phyloP scores from a whole-genome alignment of 2,329 filamentous ascomycete genomes.

The Blastomyces silverae region DNA sequence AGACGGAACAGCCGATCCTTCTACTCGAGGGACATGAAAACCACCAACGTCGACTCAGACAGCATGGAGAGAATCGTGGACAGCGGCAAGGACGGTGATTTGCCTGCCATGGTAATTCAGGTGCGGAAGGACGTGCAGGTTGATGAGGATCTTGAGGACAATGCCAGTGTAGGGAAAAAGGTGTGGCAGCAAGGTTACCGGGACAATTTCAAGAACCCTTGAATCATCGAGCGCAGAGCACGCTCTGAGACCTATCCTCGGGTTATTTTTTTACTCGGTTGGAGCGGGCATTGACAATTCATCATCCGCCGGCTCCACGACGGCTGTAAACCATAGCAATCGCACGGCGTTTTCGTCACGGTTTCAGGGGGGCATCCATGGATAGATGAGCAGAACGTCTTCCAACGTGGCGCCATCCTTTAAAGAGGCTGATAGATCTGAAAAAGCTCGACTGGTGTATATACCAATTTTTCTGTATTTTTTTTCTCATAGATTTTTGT shows the following conservation, averaged over 20 bases:
- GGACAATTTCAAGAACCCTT: conserved; percentile 3
- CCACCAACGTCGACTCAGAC: conserved; percentile 7
- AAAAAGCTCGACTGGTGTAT: background rate
- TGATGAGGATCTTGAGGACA: conserved; percentile 1
- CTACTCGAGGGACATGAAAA: background rate
- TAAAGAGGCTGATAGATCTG: background rate
- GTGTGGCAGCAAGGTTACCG: conserved; percentile 1
- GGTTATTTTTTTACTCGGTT: background rate
- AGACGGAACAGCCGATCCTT: conserved; percentile 8
- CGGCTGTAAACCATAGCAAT: background rate
- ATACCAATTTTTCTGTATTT: background rate
- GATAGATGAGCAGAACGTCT: background rate
- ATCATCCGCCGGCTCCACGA: background rate
- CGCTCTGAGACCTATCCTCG: background rate
- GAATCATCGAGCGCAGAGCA: background rate
- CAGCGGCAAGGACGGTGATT: background rate
- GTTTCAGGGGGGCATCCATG: background rate
- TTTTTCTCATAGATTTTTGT: background rate
- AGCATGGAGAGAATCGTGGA: conserved; percentile 12
- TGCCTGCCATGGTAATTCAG: conserved; percentile 10
- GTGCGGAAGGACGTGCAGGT: conserved; percentile 11
- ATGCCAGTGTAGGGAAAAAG: conserved; percentile 1
- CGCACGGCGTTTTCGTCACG: background rate
- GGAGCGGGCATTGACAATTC: background rate
- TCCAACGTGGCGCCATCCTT: background rate